phyloP scores from a whole-genome alignment of 2,329 filamentous ascomycete species.

The Fusarium cicatricum region DNA sequence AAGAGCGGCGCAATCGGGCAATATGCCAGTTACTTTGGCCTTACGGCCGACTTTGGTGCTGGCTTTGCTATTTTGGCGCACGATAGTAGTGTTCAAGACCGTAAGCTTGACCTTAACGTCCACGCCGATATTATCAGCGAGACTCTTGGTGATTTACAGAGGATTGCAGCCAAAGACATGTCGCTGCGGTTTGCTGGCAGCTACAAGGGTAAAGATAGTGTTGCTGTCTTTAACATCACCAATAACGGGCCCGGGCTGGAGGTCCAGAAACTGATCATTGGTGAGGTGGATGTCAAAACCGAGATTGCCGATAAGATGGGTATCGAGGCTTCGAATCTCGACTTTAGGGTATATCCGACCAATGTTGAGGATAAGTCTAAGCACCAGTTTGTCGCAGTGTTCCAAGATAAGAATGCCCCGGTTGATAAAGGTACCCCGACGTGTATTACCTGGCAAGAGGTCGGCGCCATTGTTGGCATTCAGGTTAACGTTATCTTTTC shows the following conservation, averaged over 20 bases:
- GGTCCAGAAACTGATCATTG: conserved; percentile 28
- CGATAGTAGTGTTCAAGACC: conserved; percentile 34
- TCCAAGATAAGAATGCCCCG: conserved; percentile 43
- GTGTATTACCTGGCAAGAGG: conserved; percentile 45
- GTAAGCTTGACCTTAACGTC: conserved; percentile 45
- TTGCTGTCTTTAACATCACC: conserved; percentile 19
- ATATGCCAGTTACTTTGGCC: conserved; percentile 41
- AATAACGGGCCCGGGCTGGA: conserved; percentile 40
- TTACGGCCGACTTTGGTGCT: conserved; percentile 25
- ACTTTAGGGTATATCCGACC: conserved; percentile 45
- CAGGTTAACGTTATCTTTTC: conserved; percentile 21
- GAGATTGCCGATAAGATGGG: conserved; percentile 31
- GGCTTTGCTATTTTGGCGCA: conserved; percentile 48
- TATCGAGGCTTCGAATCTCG: conserved; percentile 32
- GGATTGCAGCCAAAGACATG: conserved; percentile 21
- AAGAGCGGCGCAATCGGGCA: conserved; percentile 41
- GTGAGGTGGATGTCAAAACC: conserved; percentile 23
- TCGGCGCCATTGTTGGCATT: conserved; percentile 9
- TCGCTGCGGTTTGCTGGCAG: conserved; percentile 16
- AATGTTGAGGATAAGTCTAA: conserved; percentile 32
- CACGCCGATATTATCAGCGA: conserved; percentile 46
- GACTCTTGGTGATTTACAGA: conserved; percentile 15
- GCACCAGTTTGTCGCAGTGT: conserved; percentile 44
- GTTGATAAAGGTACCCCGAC: conserved; percentile 47
- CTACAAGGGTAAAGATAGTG: not conserved